Base-by-base conservation (phyloP, 305 asterid species). In the Euphrasia arctica region DNA sequence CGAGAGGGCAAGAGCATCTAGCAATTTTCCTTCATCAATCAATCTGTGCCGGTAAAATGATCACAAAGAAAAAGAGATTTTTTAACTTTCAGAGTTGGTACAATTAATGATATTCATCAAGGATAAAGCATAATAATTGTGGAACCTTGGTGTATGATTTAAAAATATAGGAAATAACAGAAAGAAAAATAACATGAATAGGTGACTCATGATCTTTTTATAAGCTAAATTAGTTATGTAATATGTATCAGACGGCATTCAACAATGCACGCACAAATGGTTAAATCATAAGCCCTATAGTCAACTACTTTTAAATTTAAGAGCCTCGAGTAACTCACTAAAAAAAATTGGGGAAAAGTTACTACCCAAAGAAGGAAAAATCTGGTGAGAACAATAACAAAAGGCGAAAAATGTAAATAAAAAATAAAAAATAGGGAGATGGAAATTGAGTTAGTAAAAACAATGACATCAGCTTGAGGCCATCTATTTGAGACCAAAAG, bases 1-100 rank as follows among this genome's bases (percentile, higher is more conserved):
- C 6, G 99, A 90, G 49, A 93, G 83, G 70, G 95, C 97, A 64
- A 90, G 94, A 73, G 99, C 99, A 85, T 93, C 99, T 83, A 79
- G 72, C 74, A 90, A 70, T 65, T 88, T 90, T 45, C 95, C 96
- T 80, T 90, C 99, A 70, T 86, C 96, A 68, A 86, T 90, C 81
- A 88, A 77, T 77, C 99, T 93, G 85, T 62, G 55, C 70, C 54
- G 18, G 42, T 28, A 45, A 78, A 70, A 73, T 45, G 13, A 70
- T 39, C 41, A 70, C 42, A 69, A 59, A 63, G 32, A 54, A 54
- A 22, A 25, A 18, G 6, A 22, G 31, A 2, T 3, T 18, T 2
- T 52, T 18, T 50, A 32, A 54, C 63, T 65, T 50, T 47, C 61
- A 59, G 55, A 52, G 63, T 14, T 39, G 27, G 62, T 31, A 47